Evolutionary conservation across 305 asterid species (phyloP).

Genomic region (Fraxinus velutina): DNA sequence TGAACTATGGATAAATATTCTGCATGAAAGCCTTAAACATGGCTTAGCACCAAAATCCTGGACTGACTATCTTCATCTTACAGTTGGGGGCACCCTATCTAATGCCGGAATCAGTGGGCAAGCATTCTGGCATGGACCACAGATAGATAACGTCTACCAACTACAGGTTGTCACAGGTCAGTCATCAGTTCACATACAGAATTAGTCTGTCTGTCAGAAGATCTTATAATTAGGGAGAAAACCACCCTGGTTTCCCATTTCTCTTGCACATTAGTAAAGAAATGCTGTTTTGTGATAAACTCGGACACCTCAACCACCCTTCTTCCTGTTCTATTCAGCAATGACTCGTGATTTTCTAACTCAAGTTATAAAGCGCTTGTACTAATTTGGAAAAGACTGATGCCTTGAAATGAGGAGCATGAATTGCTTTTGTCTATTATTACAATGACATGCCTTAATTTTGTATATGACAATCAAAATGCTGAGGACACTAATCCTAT

Average conservation of each 20-base stretch:
- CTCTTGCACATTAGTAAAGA: not conserved
- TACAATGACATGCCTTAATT: not conserved
- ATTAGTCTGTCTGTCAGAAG: not conserved
- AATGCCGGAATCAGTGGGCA: slow-evolving; percentile 96
- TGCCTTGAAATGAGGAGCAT: not conserved
- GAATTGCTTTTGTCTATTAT: not conserved
- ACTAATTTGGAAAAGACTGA: not conserved
- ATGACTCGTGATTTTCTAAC: not conserved
- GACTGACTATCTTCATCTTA: slow-evolving; percentile 91
- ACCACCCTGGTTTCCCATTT: not conserved
- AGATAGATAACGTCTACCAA: slow-evolving; percentile 79
- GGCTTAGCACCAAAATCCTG: slow-evolving; percentile 89
- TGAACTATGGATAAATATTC: slow-evolving; percentile 78
- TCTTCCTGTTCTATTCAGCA: not conserved
- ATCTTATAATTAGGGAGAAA: not conserved
- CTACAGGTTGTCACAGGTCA: slow-evolving; percentile 90
- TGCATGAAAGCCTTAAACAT: slow-evolving; percentile 67
- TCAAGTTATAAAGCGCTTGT: not conserved
- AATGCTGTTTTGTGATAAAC: not conserved
- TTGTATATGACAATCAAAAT: not conserved
- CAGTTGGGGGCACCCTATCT: slow-evolving; percentile 91
- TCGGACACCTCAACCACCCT: not conserved
- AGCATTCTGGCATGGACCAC: slow-evolving; percentile 89
- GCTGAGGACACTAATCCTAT: not conserved
- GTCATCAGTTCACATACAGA: slow-evolving; percentile 14